Percentiles rank a stretch among this genome's conserved stretches.
These are phyloP conservation scores for Arthrinium puccinioides DNA, from an alignment of 2,329 filamentous ascomycete genomes.

Conservation along the genomic window DNA sequence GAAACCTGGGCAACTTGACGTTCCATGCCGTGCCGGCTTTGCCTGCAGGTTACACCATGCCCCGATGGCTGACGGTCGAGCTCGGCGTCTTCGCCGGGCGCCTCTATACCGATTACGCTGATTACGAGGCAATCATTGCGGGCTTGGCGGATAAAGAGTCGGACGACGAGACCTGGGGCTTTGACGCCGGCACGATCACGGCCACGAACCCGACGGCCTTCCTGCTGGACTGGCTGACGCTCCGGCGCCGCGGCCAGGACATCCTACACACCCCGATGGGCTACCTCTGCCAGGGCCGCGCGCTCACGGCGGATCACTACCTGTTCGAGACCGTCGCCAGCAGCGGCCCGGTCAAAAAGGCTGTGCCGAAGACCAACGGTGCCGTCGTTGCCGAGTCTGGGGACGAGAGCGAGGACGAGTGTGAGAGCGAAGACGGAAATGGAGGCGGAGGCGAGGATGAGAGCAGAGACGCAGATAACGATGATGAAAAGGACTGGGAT, in stretches of 20 bases:
- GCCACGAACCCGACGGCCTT: neutral
- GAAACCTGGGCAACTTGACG: conserved; percentile 44
- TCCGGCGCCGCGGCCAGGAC: neutral
- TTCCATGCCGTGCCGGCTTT: conserved; percentile 47
- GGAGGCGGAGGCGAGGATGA: too few species aligned
- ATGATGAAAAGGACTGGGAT: too few species aligned
- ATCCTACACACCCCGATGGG: conserved; percentile 1
- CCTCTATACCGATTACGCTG: conserved; percentile 44
- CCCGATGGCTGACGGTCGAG: conserved; percentile 48
- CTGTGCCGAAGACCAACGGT: too few species aligned
- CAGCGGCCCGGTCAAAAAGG: too few species aligned
- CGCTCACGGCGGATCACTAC: neutral
- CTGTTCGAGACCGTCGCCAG: too few species aligned
- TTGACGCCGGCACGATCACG: neutral
- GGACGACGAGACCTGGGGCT: too few species aligned
- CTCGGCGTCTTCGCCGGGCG: conserved; percentile 54
- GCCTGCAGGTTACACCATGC: conserved; percentile 29
- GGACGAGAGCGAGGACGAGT: too few species aligned
- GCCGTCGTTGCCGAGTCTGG: too few species aligned
- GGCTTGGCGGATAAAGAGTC: too few species aligned
- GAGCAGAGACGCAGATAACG: too few species aligned
- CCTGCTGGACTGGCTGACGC: neutral
- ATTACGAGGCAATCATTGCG: neutral
- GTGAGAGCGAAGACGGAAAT: too few species aligned
- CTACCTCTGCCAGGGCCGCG: neutral